These are phyloP conservation scores for Dictyostelium citrinum DNA, from an alignment of 78 protist genomes.

Conservation along the genomic window DNA sequence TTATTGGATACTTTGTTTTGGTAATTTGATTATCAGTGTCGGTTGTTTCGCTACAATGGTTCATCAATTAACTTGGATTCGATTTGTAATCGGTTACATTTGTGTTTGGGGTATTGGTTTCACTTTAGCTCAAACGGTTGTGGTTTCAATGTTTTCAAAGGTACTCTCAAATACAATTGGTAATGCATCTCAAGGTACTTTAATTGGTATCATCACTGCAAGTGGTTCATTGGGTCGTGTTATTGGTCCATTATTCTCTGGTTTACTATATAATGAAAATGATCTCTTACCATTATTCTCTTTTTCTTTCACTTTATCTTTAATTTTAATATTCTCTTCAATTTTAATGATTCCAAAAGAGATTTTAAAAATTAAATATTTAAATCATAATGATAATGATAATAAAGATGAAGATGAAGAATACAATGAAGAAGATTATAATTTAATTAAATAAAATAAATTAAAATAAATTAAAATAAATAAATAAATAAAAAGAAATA, in stretches of 20 bases:
- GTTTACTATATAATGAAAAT: background rate
- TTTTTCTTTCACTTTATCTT: background rate
- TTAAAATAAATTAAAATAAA: background rate
- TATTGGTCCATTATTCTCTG: slow-evolving; percentile 13
- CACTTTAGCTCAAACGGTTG: slow-evolving; percentile 24
- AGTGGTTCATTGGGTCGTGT: slow-evolving; percentile 63
- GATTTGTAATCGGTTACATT: slow-evolving; percentile 2
- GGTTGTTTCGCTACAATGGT: slow-evolving; percentile 2
- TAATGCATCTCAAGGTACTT: slow-evolving; percentile 22
- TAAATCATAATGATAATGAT: background rate
- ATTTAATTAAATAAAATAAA: background rate
- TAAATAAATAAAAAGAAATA: background rate
- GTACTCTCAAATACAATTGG: background rate
- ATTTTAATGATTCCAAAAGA: background rate
- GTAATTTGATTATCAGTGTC: background rate
- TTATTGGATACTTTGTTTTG: slow-evolving; percentile 6
- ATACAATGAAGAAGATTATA: background rate
- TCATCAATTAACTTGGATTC: background rate
- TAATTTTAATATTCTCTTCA: background rate
- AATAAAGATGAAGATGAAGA: background rate
- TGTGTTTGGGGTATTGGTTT: slow-evolving; percentile 39
- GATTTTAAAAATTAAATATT: background rate
- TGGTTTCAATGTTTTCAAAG: slow-evolving; percentile 42
- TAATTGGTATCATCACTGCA: slow-evolving; percentile 57
- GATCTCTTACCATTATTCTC: background rate